Evolutionary conservation across 192 early-diverging fungal species (phyloP).

Genomic region (Helicostylum pulchrum): DNA sequence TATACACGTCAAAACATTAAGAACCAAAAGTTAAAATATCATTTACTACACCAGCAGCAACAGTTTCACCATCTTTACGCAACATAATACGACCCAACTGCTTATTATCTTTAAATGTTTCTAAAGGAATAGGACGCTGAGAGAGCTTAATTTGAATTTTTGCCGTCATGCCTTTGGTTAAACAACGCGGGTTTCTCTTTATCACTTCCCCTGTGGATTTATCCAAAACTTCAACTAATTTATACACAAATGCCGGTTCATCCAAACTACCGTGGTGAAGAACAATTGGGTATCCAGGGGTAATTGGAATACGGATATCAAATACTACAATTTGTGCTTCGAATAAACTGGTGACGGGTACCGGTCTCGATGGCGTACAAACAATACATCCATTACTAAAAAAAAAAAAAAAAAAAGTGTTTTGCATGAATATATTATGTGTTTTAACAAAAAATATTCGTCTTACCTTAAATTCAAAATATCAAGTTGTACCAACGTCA

Average conservation of each 20-base stretch:
- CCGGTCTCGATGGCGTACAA: slow-evolving; percentile 64
- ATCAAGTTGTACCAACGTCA: slow-evolving; percentile 72
- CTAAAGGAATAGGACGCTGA: slow-evolving; percentile 77
- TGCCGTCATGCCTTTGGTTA: slow-evolving; percentile 63
- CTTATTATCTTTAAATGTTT: slow-evolving; percentile 81
- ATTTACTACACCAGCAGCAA: slow-evolving; percentile 85
- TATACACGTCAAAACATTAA: background rate
- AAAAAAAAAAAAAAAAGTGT: background rate
- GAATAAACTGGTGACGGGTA: slow-evolving; percentile 78
- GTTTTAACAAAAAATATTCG: no score
- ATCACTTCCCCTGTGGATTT: slow-evolving; percentile 79
- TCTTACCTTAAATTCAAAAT: slow-evolving; percentile 66
- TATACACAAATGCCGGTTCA: slow-evolving; percentile 73
- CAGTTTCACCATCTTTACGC: slow-evolving; percentile 78
- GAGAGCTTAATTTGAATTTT: slow-evolving; percentile 75
- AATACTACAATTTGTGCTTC: slow-evolving; percentile 90
- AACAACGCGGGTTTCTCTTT: slow-evolving; percentile 78
- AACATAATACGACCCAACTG: slow-evolving; percentile 87
- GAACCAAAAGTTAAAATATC: slow-evolving; percentile 18
- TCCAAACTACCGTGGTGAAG: slow-evolving; percentile 83
- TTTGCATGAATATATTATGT: no score
- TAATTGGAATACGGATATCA: slow-evolving; percentile 89
- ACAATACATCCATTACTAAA: slow-evolving; percentile 77
- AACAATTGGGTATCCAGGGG: slow-evolving; percentile 83
- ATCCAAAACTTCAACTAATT: slow-evolving; percentile 76